These are phyloP conservation scores for Apiospora rasikravindrae DNA, from an alignment of 2,329 filamentous ascomycete species.

Conservation along the genomic window DNA sequence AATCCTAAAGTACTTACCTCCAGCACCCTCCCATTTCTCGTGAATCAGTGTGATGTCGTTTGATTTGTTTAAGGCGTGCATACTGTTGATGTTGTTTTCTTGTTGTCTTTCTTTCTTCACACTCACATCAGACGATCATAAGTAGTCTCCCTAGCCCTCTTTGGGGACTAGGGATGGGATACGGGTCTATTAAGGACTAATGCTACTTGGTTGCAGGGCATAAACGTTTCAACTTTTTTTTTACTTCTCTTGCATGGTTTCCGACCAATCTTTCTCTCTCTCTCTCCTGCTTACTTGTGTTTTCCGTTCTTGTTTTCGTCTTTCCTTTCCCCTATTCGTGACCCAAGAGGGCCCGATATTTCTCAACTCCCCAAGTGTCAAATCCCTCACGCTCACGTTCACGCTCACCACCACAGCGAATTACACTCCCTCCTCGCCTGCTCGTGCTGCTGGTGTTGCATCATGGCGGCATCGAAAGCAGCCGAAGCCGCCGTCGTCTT, in stretches of 20 bases:
- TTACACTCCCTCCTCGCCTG: slow-evolving; percentile 14
- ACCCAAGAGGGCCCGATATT: neutral
- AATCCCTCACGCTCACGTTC: neutral
- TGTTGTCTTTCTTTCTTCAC: neutral
- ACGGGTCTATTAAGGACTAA: slow-evolving; percentile 11
- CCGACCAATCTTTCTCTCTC: neutral
- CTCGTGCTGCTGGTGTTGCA: neutral
- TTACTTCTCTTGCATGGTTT: neutral
- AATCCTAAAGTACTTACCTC: slow-evolving; percentile 31
- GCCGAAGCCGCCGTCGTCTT: neutral
- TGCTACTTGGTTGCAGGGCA: neutral
- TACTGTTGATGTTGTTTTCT: neutral
- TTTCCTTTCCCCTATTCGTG: neutral
- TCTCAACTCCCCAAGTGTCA: neutral
- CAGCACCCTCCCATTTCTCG: slow-evolving; percentile 1
- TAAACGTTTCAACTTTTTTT: neutral
- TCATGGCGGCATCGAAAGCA: neutral
- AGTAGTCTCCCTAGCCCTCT: slow-evolving; percentile 1
- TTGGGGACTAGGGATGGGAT: slow-evolving; percentile 8
- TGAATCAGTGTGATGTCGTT: neutral
- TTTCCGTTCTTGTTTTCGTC: neutral
- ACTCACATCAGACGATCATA: neutral
- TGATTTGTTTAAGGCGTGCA: neutral
- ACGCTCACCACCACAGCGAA: slow-evolving; percentile 18
- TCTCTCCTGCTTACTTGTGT: neutral